Conservation (phyloP, 257 asterid species). For the Scutellaria baicalensis region DNA sequence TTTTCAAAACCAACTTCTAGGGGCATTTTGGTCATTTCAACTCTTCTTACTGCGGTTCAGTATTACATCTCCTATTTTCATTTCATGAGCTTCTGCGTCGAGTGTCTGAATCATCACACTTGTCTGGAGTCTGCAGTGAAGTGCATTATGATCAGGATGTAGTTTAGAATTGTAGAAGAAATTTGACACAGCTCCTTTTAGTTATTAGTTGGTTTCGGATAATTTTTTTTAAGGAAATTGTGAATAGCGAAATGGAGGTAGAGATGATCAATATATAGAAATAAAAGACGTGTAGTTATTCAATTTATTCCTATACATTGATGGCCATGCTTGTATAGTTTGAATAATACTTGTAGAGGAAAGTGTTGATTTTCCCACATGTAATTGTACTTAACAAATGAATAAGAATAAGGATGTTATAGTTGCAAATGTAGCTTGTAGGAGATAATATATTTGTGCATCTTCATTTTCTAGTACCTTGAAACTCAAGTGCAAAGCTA, state of each 20-base stretch:
- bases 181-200: too few species aligned
- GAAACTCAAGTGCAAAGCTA: too few species aligned
- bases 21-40: neutral
- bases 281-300: neutral
- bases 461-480: neutral
- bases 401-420: neutral
- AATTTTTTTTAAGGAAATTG: neutral
- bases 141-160: too few species aligned
- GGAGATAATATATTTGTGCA: neutral
- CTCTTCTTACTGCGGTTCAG: too few species aligned
- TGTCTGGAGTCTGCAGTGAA: too few species aligned
- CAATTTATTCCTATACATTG: neutral
- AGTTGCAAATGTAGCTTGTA: neutral
- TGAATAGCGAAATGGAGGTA: neutral
- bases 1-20: conserved; percentile 6
- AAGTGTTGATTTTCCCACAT: neutral
- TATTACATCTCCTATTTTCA: neutral
- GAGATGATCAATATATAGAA: neutral
- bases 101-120: neutral
- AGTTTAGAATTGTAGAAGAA: too few species aligned
- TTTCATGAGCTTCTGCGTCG: too few species aligned
- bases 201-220: neutral
- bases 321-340: neutral
- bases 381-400: neutral
- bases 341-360: neutral